These are phyloP conservation scores for Leptographium wingfieldii DNA, from an alignment of 2,329 filamentous ascomycete species.

Conservation along the genomic window DNA sequence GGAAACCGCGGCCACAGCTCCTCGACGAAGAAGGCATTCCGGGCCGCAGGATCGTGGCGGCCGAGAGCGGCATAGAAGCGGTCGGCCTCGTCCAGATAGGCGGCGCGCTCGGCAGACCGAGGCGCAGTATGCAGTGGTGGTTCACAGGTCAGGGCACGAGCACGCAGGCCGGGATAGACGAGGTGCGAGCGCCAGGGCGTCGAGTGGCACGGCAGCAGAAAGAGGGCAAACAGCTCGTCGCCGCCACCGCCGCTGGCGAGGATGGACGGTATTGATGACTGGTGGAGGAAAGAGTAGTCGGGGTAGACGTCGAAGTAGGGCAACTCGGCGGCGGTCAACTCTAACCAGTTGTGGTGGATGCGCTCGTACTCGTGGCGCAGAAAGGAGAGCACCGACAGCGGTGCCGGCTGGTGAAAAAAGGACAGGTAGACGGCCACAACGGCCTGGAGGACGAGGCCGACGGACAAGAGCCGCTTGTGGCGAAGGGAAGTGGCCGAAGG, in stretches of 20 bases:
- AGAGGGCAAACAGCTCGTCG: slow-evolving; percentile 53
- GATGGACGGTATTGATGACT: slow-evolving; percentile 4
- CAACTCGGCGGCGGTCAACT: slow-evolving; percentile 13
- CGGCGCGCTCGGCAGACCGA: slow-evolving; percentile 43
- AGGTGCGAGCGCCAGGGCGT: slow-evolving; percentile 91
- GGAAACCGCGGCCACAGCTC: slow-evolving; percentile 32
- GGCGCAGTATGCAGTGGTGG: slow-evolving; percentile 62
- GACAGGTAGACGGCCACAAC: slow-evolving; percentile 64
- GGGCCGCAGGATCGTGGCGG: neutral
- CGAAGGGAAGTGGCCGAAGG: slow-evolving; percentile 20
- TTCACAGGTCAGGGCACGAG: slow-evolving; percentile 82
- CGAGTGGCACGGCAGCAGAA: slow-evolving; percentile 91
- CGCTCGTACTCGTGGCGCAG: slow-evolving; percentile 62
- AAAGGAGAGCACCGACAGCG: slow-evolving; percentile 60
- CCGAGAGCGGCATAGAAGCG: slow-evolving; percentile 63
- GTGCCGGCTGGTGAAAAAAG: slow-evolving; percentile 66
- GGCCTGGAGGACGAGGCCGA: slow-evolving; percentile 53
- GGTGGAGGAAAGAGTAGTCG: slow-evolving; percentile 13
- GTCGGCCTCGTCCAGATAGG: slow-evolving; percentile 82
- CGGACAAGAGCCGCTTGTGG: slow-evolving; percentile 42
- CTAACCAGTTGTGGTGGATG: slow-evolving; percentile 32
- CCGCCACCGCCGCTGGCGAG: slow-evolving; percentile 10
- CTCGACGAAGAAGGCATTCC: slow-evolving; percentile 36
- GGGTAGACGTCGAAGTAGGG: slow-evolving; percentile 20
- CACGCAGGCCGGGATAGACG: slow-evolving; percentile 58